phyloP scores from a whole-genome alignment of 1,284 basidiomycete genomes.

The Fistulina hepatica region DNA sequence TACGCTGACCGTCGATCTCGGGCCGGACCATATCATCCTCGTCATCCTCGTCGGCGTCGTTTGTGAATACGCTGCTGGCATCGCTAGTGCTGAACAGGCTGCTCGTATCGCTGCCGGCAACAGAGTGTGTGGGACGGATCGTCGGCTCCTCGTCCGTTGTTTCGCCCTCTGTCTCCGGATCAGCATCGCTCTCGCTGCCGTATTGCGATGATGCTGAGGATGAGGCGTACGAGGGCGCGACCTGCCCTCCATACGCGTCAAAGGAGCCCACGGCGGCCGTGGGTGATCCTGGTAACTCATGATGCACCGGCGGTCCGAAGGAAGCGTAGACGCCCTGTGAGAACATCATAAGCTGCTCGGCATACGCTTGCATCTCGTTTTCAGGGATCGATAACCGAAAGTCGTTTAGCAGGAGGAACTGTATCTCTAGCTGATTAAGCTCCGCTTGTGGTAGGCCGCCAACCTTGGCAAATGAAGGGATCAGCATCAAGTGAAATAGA shows the following conservation, averaged over 20 bases:
- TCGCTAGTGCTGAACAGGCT: conserved; percentile 23
- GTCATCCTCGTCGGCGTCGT: too few relatives aligned
- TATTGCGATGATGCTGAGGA: too few relatives aligned
- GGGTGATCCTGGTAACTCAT: conserved; percentile 3
- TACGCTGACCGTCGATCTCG: too few relatives aligned
- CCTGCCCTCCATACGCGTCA: conserved; percentile 35
- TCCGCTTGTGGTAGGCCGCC: conserved; percentile 91
- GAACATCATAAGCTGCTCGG: conserved; percentile 73
- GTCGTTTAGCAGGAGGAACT: conserved; percentile 94
- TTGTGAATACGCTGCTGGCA: too few relatives aligned
- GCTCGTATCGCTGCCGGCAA: conserved; percentile 19
- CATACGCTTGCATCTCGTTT: conserved; percentile 92
- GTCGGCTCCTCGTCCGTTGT: conserved; percentile 71
- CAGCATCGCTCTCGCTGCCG: conserved; percentile 32
- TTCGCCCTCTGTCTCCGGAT: conserved; percentile 37
- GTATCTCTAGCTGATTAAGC: conserved; percentile 93
- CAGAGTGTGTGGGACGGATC: conserved; percentile 40
- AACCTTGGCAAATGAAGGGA: conserved; percentile 65
- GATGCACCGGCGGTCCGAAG: too few relatives aligned
- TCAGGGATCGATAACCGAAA: conserved; percentile 82
- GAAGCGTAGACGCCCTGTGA: conserved; percentile 32
- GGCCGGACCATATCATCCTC: too few relatives aligned
- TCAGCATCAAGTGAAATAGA: conserved; percentile 4
- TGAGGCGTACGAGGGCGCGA: conserved; percentile 26
- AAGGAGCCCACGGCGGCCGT: conserved; percentile 37